Base-by-base conservation (phyloP, 495 filamentous ascomycete species). In the Neurospora sp. region DNA sequence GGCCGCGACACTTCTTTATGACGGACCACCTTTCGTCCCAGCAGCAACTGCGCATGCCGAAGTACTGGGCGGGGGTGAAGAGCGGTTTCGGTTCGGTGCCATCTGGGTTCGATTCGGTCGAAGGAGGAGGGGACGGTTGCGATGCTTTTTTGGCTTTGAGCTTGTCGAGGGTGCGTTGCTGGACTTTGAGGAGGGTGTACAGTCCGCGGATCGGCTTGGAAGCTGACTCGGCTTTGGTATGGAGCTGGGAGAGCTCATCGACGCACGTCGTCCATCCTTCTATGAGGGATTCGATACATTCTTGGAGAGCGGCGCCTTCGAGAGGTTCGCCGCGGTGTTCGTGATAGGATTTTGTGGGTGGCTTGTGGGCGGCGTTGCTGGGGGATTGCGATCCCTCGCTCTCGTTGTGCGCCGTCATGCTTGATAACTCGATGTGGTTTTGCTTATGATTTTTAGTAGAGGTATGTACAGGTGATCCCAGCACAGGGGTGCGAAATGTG, bases 151-250 rank as follows among this genome's bases (percentile, higher is more conserved):
- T 81, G 37, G 76, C 76, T 41, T 71, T 27, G 41, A 73, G 18
- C 31, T 77, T 78, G 65, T 80, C 78, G 12, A 81, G 70, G 20
- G 77, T 76, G 2, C 76, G 76, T n/a, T 79, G 76, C 69, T 81
- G 79, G 65, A 76, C 71, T 44, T 77, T 80, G 68, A 80, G 71
- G 46, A 80, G 73, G 22, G 70, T 53, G 40, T 68, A 46, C 3
- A 81, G 74, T 5, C 76, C 75, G 18, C 74, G 71, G 38, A 81
- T 75, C 0, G 78, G 77, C 6, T 69, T 59, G 11, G 68, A 61
- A 10, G 74, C 70, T 38, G 48, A 69, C 18, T 61, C 70, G 38
- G 78, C 70, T 12, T 73, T 71, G 8, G 70, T 42, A 27, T 79
- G 75, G 18, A 81, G 77, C 4, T 68, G 65, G 20, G 73, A 72